Percentiles rank a stretch among this genome's conserved stretches.
These are phyloP conservation scores for Scedosporium aurantiacum DNA, from an alignment of 2,329 filamentous ascomycete genomes.

Conservation along the genomic window DNA sequence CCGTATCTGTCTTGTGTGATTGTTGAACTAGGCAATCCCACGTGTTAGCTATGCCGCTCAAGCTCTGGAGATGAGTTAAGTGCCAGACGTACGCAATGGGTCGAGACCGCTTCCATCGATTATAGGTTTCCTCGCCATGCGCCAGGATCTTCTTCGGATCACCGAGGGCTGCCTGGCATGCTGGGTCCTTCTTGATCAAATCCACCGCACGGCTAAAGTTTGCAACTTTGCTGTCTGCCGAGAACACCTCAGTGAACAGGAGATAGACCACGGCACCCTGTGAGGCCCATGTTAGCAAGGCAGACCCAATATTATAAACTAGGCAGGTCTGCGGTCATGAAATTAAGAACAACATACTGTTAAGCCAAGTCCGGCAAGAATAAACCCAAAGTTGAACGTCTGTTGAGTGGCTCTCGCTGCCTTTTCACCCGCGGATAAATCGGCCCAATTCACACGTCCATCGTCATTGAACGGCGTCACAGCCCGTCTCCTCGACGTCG, in stretches of 20 bases:
- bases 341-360: constrained; percentile 45
- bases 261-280: constrained; percentile 69
- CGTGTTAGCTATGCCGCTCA: background rate
- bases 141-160: constrained; percentile 65
- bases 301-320: background rate
- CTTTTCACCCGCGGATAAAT: constrained; percentile 69
- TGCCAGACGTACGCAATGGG: constrained; percentile 41
- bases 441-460: constrained; percentile 68
- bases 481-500: constrained; percentile 47
- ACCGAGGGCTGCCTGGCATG: constrained; percentile 65
- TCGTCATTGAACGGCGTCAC: constrained; percentile 82
- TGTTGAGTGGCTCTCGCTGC: constrained; percentile 79
- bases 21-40: constrained; percentile 6
- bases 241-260: constrained; percentile 73
- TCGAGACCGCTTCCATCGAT: constrained; percentile 64
- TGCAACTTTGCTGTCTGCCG: constrained; percentile 70
- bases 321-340: background rate
- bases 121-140: constrained; percentile 69
- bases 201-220: constrained; percentile 83
- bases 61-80: background rate
- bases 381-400: constrained; percentile 73
- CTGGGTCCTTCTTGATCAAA: constrained; percentile 60
- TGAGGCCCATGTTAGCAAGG: constrained; percentile 9
- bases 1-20: constrained; percentile 7
- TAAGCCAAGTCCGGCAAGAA: constrained; percentile 61